Evolutionary conservation across 2,329 filamentous ascomycete species (phyloP).

Genomic region (Amesomyces nigricolor): DNA sequence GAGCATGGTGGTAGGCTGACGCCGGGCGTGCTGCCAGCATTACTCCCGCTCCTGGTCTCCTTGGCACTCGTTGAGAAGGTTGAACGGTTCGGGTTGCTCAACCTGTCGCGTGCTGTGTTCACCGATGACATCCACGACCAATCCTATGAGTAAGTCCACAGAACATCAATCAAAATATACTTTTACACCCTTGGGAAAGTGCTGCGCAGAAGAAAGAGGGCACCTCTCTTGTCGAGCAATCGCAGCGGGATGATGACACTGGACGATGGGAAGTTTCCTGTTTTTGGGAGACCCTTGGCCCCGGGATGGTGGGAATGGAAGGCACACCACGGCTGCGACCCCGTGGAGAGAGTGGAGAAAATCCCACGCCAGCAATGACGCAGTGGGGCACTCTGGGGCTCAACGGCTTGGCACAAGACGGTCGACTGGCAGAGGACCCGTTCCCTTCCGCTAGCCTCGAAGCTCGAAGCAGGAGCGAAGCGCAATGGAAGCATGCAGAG

Average conservation of each 20-base stretch:
- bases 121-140: no score
- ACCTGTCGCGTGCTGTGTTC: background rate
- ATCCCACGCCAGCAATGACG: slow-evolving; percentile 18
- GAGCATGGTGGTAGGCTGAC: no score
- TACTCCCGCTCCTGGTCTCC: no score
- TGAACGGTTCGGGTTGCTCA: background rate
- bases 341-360: slow-evolving; percentile 1
- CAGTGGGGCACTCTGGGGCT: slow-evolving; percentile 7
- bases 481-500: background rate
- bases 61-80: no score
- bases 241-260: slow-evolving; percentile 4
- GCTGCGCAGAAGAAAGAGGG: no score
- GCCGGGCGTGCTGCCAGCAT: no score
- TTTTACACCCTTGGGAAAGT: no score
- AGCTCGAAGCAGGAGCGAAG: background rate
- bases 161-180: no score
- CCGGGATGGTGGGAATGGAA: background rate
- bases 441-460: background rate
- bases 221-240: no score
- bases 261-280: background rate
- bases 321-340: background rate
- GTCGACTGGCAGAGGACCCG: background rate
- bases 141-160: no score
- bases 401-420: slow-evolving; percentile 9
- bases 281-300: background rate